These are phyloP conservation scores for Ceratobasidium papillatum DNA, from an alignment of 1,284 basidiomycete species.

Conservation along the genomic window DNA sequence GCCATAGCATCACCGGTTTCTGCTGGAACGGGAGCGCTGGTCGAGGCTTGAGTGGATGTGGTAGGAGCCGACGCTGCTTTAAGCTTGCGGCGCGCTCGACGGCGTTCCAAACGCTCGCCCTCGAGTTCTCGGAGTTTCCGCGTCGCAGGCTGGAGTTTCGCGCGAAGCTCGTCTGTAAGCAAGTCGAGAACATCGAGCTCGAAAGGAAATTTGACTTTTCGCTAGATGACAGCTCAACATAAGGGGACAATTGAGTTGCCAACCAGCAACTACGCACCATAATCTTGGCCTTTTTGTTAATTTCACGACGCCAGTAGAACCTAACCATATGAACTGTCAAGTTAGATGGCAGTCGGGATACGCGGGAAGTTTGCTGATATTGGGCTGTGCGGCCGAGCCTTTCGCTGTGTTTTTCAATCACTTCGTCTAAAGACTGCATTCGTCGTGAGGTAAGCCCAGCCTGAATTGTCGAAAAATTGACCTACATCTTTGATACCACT, in stretches of 20 bases:
- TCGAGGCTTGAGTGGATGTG: slow-evolving; percentile 8
- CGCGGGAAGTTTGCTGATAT: slow-evolving; percentile 84
- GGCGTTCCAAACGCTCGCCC: slow-evolving; percentile 84
- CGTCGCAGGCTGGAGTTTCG: slow-evolving; percentile 75
- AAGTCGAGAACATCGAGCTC: slow-evolving; percentile 90
- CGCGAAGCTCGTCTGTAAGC: slow-evolving; percentile 79
- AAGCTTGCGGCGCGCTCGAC: slow-evolving; percentile 81
- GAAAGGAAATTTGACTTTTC: slow-evolving; percentile 92
- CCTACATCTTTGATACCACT: slow-evolving; percentile 85
- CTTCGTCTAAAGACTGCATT: slow-evolving; percentile 78
- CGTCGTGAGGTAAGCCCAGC: slow-evolving; percentile 20
- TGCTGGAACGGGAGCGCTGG: slow-evolving; percentile 45
- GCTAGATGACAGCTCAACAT: slow-evolving; percentile 56
- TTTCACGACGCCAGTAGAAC: slow-evolving; percentile 94
- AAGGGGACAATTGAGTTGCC: no score
- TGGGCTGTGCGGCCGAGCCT: slow-evolving; percentile 80
- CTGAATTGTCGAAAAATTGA: slow-evolving; percentile 41
- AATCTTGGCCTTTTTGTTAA: slow-evolving; percentile 90
- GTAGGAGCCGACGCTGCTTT: slow-evolving; percentile 53
- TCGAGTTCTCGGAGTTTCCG: slow-evolving; percentile 79
- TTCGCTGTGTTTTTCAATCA: slow-evolving; percentile 86
- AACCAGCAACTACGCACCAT: slow-evolving; percentile 66
- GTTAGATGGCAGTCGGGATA: slow-evolving; percentile 86
- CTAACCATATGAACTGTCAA: slow-evolving; percentile 93
- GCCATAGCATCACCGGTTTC: slow-evolving; percentile 46